These are phyloP conservation scores for Blastomyces gilchristii DNA, from an alignment of 2,329 filamentous ascomycete genomes.

Conservation along the genomic window DNA sequence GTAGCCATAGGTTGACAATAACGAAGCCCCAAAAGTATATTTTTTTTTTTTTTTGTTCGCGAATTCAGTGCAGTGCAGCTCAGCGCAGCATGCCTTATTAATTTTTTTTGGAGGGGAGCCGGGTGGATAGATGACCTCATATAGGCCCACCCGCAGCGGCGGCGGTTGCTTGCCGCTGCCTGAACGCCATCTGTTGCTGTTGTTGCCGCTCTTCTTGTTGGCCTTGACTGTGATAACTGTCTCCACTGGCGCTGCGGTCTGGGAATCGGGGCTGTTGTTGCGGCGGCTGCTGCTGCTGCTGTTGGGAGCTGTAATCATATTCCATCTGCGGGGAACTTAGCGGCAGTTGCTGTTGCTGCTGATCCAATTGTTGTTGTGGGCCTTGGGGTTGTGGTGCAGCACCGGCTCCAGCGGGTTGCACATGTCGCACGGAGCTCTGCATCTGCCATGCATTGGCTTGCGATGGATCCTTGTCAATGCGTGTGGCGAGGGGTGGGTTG, in stretches of 20 bases:
- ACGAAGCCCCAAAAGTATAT: not conserved
- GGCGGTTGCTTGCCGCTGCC: conserved; percentile 22
- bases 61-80: not conserved
- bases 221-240: conserved; percentile 24
- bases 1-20: not conserved
- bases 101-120: not conserved
- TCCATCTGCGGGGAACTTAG: conserved; percentile 7
- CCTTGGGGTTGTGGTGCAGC: not conserved
- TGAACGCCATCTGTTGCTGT: conserved; percentile 27
- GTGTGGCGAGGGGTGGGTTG: conserved; percentile 45
- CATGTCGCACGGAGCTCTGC: conserved; percentile 71
- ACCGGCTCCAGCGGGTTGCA: conserved; percentile 28
- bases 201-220: conserved; percentile 22
- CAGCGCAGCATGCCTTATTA: not conserved
- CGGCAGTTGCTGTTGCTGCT: conserved; percentile 20
- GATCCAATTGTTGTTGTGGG: not conserved
- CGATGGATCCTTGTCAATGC: conserved; percentile 76
- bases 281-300: conserved; percentile 5
- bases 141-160: conserved; percentile 2
- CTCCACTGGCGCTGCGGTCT: conserved; percentile 19
- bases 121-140: not conserved
- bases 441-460: conserved; percentile 62
- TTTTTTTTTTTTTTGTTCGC: not conserved
- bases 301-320: conserved; percentile 7
- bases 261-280: conserved; percentile 12